A percentile compares a stretch with the other conserved stretches of the same genome.
Conservation (phyloP, 108 stramenopile species). For the Asterionellopsis glacialis region DNA sequence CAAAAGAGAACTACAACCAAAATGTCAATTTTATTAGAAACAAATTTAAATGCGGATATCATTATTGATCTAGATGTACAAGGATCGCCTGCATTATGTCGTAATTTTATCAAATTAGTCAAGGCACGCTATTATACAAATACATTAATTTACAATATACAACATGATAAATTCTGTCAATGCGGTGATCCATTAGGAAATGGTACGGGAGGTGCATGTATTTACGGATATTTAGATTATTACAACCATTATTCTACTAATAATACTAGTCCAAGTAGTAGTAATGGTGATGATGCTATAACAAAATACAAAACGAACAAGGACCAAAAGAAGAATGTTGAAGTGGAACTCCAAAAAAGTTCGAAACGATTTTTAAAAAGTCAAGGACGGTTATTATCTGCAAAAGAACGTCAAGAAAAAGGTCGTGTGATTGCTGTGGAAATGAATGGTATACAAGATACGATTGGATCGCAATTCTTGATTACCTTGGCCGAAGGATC, state of each 20-base stretch:
- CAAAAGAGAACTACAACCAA: neutral
- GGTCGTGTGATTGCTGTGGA: constrained; percentile 73
- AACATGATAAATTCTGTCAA: constrained; percentile 65
- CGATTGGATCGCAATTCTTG: constrained; percentile 91
- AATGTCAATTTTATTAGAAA: constrained; percentile 84
- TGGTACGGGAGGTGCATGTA: constrained; percentile 89
- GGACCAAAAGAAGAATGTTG: neutral
- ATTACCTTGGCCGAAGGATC: constrained; percentile 78
- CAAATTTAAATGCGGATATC: constrained; percentile 71
- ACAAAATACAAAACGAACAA: neutral
- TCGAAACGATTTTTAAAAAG: constrained; percentile 52
- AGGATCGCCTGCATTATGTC: constrained; percentile 67
- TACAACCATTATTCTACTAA: constrained; percentile 17
- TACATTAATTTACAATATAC: constrained; percentile 66
- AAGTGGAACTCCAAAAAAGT: constrained; percentile 27
- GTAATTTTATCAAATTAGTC: constrained; percentile 77
- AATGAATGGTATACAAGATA: constrained; percentile 57
- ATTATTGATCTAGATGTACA: constrained; percentile 81
- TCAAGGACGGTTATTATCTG: constrained; percentile 52
- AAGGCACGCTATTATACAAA: constrained; percentile 78
- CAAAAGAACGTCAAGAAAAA: constrained; percentile 52
- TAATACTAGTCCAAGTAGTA: neutral
- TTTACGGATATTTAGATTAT: constrained; percentile 64
- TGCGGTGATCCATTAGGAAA: constrained; percentile 91
- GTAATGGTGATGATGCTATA: no score